phyloP scores from a whole-genome alignment of 1,139 yeast species.

The Diutina sp. region DNA sequence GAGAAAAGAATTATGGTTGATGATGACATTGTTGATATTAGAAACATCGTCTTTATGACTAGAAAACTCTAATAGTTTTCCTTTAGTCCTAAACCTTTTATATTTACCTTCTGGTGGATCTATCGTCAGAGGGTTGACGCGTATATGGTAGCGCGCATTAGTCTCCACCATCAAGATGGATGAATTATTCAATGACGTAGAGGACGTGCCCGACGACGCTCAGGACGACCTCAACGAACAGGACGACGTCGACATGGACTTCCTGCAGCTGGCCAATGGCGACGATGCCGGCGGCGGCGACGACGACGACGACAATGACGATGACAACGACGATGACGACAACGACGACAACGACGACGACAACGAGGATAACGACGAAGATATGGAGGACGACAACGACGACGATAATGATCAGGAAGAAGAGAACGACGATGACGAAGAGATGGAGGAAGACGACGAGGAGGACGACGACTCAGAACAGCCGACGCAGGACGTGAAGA shows the following conservation, averaged over 20 bases:
- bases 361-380: constrained; percentile 4
- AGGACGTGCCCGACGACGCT: constrained; percentile 8
- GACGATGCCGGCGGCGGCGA: constrained; percentile 10
- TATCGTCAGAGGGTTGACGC: no score
- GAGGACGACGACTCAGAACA: not conserved
- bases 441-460: constrained; percentile 3
- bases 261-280: constrained; percentile 6
- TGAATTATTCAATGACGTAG: constrained; percentile 15
- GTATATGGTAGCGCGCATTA: not conserved
- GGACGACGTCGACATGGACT: constrained; percentile 8
- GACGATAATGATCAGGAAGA: not conserved
- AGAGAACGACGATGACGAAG: constrained; percentile 1
- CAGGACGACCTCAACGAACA: constrained; percentile 3
- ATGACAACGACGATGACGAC: constrained; percentile 5
- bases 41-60: no score
- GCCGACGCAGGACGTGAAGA: not conserved
- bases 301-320: constrained; percentile 3
- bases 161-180: constrained; percentile 4
- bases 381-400: constrained; percentile 1
- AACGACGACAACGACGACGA: constrained; percentile 3
- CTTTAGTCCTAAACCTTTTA: no score
- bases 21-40: no score
- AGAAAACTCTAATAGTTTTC: no score
- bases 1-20: no score
- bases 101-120: no score